Evolutionary conservation across 805 yeast species (phyloP).

Genomic region (Wickerhamiella azymoides): DNA sequence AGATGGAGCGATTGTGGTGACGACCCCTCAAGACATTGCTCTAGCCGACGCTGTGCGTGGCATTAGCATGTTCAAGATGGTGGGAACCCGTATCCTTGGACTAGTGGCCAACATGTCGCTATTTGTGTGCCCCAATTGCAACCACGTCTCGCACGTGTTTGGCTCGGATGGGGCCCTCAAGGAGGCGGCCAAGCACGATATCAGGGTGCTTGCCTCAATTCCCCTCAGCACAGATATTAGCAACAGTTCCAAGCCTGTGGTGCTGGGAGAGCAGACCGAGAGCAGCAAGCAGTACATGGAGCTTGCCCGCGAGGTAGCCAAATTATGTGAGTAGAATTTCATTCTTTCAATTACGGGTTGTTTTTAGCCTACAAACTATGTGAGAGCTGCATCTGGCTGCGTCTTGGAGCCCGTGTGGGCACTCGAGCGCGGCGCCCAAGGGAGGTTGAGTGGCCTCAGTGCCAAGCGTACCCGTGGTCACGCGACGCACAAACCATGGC

Average conservation of each 20-base stretch:
- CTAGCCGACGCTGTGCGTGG: constrained; percentile 70
- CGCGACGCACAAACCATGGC: too few relatives aligned
- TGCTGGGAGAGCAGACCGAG: neutral
- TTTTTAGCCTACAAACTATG: too few relatives aligned
- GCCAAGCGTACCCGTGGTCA: too few relatives aligned
- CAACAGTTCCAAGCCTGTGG: constrained; percentile 48
- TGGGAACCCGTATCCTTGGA: constrained; percentile 59
- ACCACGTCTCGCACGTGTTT: constrained; percentile 59
- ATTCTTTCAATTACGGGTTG: too few relatives aligned
- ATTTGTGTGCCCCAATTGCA: constrained; percentile 61
- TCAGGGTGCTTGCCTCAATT: constrained; percentile 47
- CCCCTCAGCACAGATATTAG: constrained; percentile 56
- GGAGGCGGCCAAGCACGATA: constrained; percentile 35
- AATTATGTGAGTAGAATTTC: neutral
- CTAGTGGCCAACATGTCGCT: constrained; percentile 74
- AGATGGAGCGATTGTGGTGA: constrained; percentile 69
- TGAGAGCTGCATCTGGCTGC: too few relatives aligned
- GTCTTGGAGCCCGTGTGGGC: too few relatives aligned
- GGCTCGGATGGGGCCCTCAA: constrained; percentile 48
- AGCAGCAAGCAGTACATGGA: constrained; percentile 8
- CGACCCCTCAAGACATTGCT: constrained; percentile 81
- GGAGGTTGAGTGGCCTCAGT: too few relatives aligned
- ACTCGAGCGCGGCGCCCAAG: too few relatives aligned
- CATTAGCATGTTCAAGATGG: constrained; percentile 60
- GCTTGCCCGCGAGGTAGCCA: constrained; percentile 11